Percentiles rank a stretch among this genome's conserved stretches.
Conservation (phyloP, 805 yeast species). For the Wickerhamiella azyma region DNA sequence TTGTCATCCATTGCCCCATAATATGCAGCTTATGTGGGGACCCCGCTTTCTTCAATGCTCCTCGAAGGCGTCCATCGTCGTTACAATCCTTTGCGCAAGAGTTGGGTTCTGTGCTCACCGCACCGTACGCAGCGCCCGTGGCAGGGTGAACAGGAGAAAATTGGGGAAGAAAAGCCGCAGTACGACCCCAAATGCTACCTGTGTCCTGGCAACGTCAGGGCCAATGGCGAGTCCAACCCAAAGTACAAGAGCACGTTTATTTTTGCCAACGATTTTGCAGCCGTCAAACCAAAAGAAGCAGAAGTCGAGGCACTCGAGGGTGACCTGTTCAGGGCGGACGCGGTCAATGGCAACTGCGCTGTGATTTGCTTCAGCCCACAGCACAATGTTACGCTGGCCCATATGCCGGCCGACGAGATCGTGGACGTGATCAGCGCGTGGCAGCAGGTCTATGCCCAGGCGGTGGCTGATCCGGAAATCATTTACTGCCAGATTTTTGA, state of each 20-base stretch:
- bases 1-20: too few relatives aligned
- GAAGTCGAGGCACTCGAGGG: slow-evolving; percentile 22
- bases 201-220: slow-evolving; percentile 59
- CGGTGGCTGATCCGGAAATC: slow-evolving; percentile 31
- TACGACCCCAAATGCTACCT: slow-evolving; percentile 56
- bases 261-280: slow-evolving; percentile 58
- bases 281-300: slow-evolving; percentile 33
- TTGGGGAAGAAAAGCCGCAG: slow-evolving; percentile 32
- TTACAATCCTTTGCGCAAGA: slow-evolving; percentile 51
- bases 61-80: slow-evolving; percentile 38
- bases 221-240: slow-evolving; percentile 48
- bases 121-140: slow-evolving; percentile 69
- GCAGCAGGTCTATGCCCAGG: slow-evolving; percentile 37
- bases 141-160: slow-evolving; percentile 59
- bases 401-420: slow-evolving; percentile 37
- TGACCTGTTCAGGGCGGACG: slow-evolving; percentile 37
- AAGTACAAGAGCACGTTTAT: slow-evolving; percentile 42
- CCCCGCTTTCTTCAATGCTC: background rate
- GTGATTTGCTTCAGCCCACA: slow-evolving; percentile 64
- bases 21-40: background rate
- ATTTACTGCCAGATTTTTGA: slow-evolving; percentile 57
- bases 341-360: slow-evolving; percentile 53
- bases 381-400: slow-evolving; percentile 52
- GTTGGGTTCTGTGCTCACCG: slow-evolving; percentile 63
- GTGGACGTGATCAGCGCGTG: slow-evolving; percentile 43